phyloP scores from a whole-genome alignment of 495 filamentous ascomycete genomes.

The Aspergillus affinis region DNA sequence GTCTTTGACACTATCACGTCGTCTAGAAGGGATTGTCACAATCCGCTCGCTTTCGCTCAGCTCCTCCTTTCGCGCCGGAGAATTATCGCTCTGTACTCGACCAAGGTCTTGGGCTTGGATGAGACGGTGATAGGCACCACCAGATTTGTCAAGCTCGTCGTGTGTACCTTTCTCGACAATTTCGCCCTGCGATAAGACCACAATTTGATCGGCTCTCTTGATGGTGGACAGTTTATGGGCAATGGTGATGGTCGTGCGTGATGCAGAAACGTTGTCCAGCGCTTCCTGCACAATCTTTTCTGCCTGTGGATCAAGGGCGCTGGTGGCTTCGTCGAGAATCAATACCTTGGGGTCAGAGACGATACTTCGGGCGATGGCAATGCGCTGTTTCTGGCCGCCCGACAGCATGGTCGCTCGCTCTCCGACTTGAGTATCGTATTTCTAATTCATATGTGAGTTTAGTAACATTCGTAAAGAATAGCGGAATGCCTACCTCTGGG shows the following conservation, averaged over 20 bases:
- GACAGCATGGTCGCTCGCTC: constrained; percentile 81
- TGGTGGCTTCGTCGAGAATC: constrained; percentile 85
- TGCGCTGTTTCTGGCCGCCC: constrained; percentile 89
- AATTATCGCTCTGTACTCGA: not conserved
- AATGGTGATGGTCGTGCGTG: constrained; percentile 84
- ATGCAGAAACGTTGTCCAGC: constrained; percentile 70
- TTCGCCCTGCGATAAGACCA: constrained; percentile 74
- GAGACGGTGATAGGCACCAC: constrained; percentile 62
- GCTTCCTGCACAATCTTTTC: constrained; percentile 85
- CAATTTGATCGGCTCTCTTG: constrained; percentile 82
- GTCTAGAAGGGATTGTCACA: constrained; percentile 11
- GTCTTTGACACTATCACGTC: constrained; percentile 6
- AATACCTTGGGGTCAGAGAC: constrained; percentile 82
- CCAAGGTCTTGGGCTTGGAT: constrained; percentile 66
- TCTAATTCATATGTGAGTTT: not conserved
- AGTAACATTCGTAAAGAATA: not conserved
- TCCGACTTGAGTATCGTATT: constrained; percentile 79
- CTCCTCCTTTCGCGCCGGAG: not conserved
- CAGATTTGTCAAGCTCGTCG: constrained; percentile 34
- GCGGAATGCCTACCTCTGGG: constrained; percentile 7
- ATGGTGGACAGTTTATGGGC: constrained; percentile 86
- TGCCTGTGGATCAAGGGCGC: constrained; percentile 79
- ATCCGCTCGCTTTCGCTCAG: not conserved
- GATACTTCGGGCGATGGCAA: constrained; percentile 76
- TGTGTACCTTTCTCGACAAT: constrained; percentile 83